Evolutionary conservation across 805 yeast species (phyloP), one percentile per base, ranked within the genome.

Genomic region (Ogataea methanolica): DNA sequence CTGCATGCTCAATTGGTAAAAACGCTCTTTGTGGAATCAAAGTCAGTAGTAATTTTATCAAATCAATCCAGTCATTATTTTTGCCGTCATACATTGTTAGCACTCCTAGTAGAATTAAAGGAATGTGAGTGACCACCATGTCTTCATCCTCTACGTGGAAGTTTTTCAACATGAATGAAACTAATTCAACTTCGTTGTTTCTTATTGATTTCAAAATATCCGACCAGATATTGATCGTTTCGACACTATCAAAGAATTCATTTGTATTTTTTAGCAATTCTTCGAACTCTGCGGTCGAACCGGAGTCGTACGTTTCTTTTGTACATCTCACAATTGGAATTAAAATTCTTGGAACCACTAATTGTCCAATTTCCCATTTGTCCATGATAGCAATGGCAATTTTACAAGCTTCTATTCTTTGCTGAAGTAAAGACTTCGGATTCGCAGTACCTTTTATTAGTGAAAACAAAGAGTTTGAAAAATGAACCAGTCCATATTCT

Each of bases 311-410:
- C 23, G 59, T 46, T 57, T 59, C 48, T 39, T 70, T 71, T 2
- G 83, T 74, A 4, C 80, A 70, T 45, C 66, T 54, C 42, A 94
- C 64, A 3, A 88, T 70, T 0, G 95, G 92, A 0, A 79, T 66
- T 40, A 94, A 78, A 7, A 91, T 63, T 23, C 70, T 66, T 0
- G 96, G 95, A 0, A 90, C 80, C 1, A 92, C 70, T 14, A 76
- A 63, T 11, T 83, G 80, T 12, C 97, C 95, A 38, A 94, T 82
- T 65, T 94, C 99, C 98, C 98, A 94, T 51, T 89, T 79, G 60
- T 94, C 98, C 82, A 91, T 79, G 4, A 91, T 73, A 0, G 94
- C 80, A 4, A 83, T 68, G 2, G 88, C 75, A 6, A 92, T 82
- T 43, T 75, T 79, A 57, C 81, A 81, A 0, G 86, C 82, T 21